Evolutionary conservation across 176 grass and related monocot species (phyloP), one percentile per base, ranked within the genome.

Genomic region (Phoenix dactylifera): DNA sequence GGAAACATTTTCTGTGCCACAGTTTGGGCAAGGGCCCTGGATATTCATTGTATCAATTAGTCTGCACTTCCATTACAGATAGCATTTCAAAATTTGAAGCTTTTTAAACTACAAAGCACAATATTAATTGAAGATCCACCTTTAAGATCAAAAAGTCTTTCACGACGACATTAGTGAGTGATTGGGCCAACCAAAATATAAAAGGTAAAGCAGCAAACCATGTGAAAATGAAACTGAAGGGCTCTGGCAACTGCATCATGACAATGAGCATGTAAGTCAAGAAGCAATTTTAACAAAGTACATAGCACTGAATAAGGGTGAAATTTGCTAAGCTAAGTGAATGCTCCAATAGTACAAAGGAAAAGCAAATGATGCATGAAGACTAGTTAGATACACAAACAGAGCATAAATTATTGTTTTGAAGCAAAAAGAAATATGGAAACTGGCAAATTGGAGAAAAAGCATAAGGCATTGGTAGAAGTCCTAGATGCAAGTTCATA

Each of bases 211-310:
- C 90, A 72, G 90, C 83, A 59, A 95, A 89, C 90, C 86, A 95
- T 62, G 83, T 95, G 71, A 95, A 95, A 71, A 95, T 86, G 80
- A 95, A 95, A 80, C 90, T 79, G 71, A 77, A 89, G 59, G 86
- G 90, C 80, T 95, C 90, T 54, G 86, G 90, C 80, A 95, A 74
- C 90, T 95, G 83, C 78, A 72, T 78, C 29, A 71, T 53, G 57
- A 16, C n/a, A 84, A 29, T 63, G 73, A 23, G 72, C 23, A 9
- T 16, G 56, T 24, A 18, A 35, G 63, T 75, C 50, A 74, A 26
- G 25, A 50, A 68, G 35, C 35, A 44, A 44, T 44, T 44, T 44
- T 44, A 14, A 44, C 0, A 44, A 44, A 44, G 35, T 44, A 44
- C 10, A 44, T 44, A 44, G 35, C 35, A 14, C 2, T 44, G 35